Percentiles rank a stretch among this genome's conserved stretches.
Conservation (phyloP, 2,329 filamentous ascomycete species). For the Nannizzia gypsea region DNA sequence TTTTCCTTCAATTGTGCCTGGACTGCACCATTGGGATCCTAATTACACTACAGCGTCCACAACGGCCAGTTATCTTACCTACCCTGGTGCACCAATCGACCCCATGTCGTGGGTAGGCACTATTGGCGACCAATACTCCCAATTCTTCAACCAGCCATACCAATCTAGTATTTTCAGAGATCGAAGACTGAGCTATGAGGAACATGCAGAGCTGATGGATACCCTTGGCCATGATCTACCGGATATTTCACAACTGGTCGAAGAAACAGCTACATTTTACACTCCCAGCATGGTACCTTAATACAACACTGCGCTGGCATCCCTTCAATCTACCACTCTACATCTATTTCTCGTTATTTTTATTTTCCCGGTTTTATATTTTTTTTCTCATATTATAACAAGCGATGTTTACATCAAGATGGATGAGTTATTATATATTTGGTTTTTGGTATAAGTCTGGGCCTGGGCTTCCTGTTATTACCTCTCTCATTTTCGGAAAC, state of each 20-base stretch:
- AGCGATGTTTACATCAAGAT: background rate
- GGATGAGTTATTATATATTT: background rate
- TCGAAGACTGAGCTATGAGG: constrained; percentile 62
- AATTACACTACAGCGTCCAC: constrained; percentile 30
- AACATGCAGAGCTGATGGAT: constrained; percentile 73
- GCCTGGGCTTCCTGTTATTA: background rate
- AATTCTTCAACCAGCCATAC: constrained; percentile 37
- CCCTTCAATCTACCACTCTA: background rate
- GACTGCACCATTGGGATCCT: constrained; percentile 33
- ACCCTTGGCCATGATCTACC: constrained; percentile 53
- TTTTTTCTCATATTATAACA: background rate
- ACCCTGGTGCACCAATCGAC: constrained; percentile 25
- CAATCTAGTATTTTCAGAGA: constrained; percentile 41
- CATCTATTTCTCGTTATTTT: background rate
- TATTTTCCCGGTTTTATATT: no score
- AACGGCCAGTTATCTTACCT: constrained; percentile 26
- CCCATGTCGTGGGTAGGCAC: constrained; percentile 32
- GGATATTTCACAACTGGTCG: constrained; percentile 30
- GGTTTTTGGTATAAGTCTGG: background rate
- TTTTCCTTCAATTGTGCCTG: constrained; percentile 31
- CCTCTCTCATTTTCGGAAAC: background rate
- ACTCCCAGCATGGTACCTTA: constrained; percentile 14
- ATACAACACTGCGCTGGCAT: background rate
- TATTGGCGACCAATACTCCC: constrained; percentile 36
- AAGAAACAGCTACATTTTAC: constrained; percentile 33